phyloP scores from a whole-genome alignment of 2,329 filamentous ascomycete species.

The Beauveria sp. region DNA sequence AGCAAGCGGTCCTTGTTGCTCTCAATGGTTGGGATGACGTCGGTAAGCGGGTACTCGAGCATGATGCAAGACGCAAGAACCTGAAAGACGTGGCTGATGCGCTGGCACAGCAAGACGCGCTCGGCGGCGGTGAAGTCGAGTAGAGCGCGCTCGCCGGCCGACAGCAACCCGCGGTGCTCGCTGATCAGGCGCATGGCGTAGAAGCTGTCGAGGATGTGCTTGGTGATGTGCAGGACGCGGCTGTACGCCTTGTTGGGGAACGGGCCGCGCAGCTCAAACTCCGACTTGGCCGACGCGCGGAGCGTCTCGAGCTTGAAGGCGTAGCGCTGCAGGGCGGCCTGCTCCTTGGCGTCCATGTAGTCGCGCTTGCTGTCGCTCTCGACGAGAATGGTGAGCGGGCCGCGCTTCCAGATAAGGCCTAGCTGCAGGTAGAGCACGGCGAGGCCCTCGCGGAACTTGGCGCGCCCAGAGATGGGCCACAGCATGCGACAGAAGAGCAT shows the following conservation, averaged over 20 bases:
- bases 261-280: conserved; percentile 82
- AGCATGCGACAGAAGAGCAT: conserved; percentile 82
- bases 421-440: conserved; percentile 90
- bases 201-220: conserved; percentile 83
- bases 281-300: conserved; percentile 64
- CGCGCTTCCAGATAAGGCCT: conserved; percentile 92
- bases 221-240: conserved; percentile 70
- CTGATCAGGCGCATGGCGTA: conserved; percentile 95
- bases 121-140: conserved; percentile 73
- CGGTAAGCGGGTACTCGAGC: conserved; percentile 86
- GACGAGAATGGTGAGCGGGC: conserved; percentile 69
- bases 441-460: conserved; percentile 82
- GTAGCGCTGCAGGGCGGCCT: conserved; percentile 79
- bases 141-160: conserved; percentile 72
- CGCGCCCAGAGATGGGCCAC: conserved; percentile 87
- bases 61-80: conserved; percentile 91
- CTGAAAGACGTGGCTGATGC: conserved; percentile 80
- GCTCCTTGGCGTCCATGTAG: conserved; percentile 85
- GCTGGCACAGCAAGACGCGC: conserved; percentile 70
- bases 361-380: conserved; percentile 49
- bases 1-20: conserved; percentile 75
- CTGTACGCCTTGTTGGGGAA: conserved; percentile 71
- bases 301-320: conserved; percentile 65
- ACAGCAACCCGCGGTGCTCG: conserved; percentile 66
- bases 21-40: conserved; percentile 77